phyloP scores from a whole-genome alignment of 495 filamentous ascomycete genomes.

The Stereocaulon alpinum region DNA sequence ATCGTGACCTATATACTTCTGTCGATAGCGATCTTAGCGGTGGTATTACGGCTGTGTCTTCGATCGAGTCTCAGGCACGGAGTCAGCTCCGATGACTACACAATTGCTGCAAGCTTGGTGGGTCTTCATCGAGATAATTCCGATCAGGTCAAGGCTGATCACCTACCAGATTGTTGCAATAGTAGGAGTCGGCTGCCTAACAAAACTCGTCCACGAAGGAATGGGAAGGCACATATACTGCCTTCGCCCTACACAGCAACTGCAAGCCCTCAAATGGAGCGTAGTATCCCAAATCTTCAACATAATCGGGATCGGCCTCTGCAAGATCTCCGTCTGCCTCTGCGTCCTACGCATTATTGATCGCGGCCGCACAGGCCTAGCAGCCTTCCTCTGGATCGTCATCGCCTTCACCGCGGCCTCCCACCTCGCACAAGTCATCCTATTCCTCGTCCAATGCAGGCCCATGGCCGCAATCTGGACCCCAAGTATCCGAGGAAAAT shows the following conservation, averaged over 20 bases:
- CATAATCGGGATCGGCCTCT: slow-evolving; percentile 22
- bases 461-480: slow-evolving; percentile 23
- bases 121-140: neutral
- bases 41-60: slow-evolving; percentile 19
- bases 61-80: slow-evolving; percentile 12
- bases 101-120: slow-evolving; percentile 20
- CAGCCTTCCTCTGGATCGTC: slow-evolving; percentile 18
- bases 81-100: slow-evolving; percentile 19
- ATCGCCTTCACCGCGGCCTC: slow-evolving; percentile 18
- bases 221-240: slow-evolving; percentile 20
- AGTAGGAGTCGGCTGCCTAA: slow-evolving; percentile 13
- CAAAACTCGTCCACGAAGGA: slow-evolving; percentile 16
- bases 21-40: slow-evolving; percentile 10
- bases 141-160: neutral
- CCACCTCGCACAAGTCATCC: slow-evolving; percentile 18
- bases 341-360: slow-evolving; percentile 22
- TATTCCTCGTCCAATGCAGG: slow-evolving; percentile 23
- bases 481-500: slow-evolving; percentile 12
- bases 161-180: slow-evolving; percentile 16
- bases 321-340: slow-evolving; percentile 23
- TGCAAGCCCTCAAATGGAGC: slow-evolving; percentile 18
- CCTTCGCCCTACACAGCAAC: slow-evolving; percentile 14
- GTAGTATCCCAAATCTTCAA: slow-evolving; percentile 19
- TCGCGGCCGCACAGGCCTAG: slow-evolving; percentile 9
- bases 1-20: slow-evolving; percentile 13